Evolutionary conservation across 805 yeast genomes (phyloP).

Genomic region (Myxozyma nipponensis): DNA sequence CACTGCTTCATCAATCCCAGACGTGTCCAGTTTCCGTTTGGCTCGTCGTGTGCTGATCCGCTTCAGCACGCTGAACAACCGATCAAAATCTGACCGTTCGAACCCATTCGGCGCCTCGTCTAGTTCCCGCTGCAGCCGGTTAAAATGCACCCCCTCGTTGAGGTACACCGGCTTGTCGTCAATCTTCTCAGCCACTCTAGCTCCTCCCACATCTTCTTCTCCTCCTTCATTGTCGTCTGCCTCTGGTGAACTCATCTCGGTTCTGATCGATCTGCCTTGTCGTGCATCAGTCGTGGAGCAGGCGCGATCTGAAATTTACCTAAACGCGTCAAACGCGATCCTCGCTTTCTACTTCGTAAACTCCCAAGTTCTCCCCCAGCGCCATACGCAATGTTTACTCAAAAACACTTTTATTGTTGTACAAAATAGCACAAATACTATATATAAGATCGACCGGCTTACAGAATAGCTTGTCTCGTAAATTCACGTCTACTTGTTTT

Average conservation of each 20-base stretch:
- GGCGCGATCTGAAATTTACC: no score
- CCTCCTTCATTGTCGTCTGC: slow-evolving; percentile 28
- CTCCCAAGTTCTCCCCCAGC: no score
- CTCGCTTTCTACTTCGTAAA: no score
- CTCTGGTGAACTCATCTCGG: slow-evolving; percentile 36
- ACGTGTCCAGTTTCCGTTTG: neutral
- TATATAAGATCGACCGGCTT: no score
- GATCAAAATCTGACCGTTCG: neutral
- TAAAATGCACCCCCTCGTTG: neutral
- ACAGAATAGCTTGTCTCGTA: neutral
- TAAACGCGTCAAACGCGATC: no score
- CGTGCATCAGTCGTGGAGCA: no score
- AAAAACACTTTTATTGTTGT: no score
- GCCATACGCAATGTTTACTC: no score
- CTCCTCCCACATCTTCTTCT: neutral
- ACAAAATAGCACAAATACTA: no score
- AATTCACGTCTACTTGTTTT: slow-evolving; percentile 24
- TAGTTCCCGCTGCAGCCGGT: neutral
- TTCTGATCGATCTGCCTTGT: no score
- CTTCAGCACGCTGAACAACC: neutral
- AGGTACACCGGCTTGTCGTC: slow-evolving; percentile 2
- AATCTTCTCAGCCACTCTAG: neutral
- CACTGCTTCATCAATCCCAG: slow-evolving; percentile 2
- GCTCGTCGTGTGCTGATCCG: slow-evolving; percentile 2
- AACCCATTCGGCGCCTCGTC: neutral